Base-by-base conservation (phyloP, 169 alveolate species). In the Plasmodium fragile region DNA sequence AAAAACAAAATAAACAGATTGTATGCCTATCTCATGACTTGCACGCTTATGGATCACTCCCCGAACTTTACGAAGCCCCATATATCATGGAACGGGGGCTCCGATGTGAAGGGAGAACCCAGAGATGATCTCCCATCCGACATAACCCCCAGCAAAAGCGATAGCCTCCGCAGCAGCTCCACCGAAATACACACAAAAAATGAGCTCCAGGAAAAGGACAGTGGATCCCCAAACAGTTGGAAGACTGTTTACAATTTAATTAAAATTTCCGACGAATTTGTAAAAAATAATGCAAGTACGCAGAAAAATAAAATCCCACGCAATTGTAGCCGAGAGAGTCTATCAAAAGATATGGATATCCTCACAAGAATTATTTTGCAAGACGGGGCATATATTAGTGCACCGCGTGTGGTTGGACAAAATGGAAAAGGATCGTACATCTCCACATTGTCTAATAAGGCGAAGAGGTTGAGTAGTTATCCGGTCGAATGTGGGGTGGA, bases 281-380 rank as follows among this genome's bases (percentile, higher is more conserved):
- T 8, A 25, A 65, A 65, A 65, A 65, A 65, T 65, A 65, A 49
- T 16, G 59, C 8, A 6, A 16, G 13, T 65, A 22, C 75, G 16
- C 43, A 45, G 39, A 34, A 80, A 80, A 39, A 43, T n/a, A 80
- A 28, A 4, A 25, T 2, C n/a, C 11, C 59, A 18, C 71, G 18
- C 1, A 70, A 41, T 11, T 18, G 30, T 4, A 70, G 25, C 25
- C 30, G 53, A 32, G 82, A 82, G 13, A 41, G 30, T 25, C 32
- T 82, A n/a, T 79, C 71, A 82, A 39, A 82, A 82, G 81, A 82
- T 82, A 53, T 82, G 49, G 82, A 82, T 49, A 82, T 28, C 5
- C 75, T 82, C 70, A 28, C 73, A 3, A 36, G 32, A 3, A 70
- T 39, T 39, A 53, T 41, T 81, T 53, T 28, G 43, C 73, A 81